A percentile compares a stretch with the other conserved stretches of the same genome.
Conservation (phyloP, 1,284 basidiomycete species). For the Boletus sp. region DNA sequence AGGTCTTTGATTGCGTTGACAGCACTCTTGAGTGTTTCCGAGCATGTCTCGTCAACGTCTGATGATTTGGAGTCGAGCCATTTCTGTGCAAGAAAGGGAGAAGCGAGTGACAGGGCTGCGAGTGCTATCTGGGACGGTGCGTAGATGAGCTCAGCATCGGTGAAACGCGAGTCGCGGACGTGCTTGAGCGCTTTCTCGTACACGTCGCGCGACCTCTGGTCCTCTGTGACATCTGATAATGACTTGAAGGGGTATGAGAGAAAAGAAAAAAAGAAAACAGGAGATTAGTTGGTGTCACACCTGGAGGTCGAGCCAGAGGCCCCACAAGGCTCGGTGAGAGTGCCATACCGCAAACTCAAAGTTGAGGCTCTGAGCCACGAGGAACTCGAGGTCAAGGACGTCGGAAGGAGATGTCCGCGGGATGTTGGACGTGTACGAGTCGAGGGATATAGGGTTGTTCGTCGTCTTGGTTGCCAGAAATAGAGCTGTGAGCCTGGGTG, state of each 20-base stretch:
- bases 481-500: conserved; percentile 82
- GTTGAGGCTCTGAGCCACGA: conserved; percentile 87
- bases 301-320: conserved; percentile 88
- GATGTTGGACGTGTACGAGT: conserved; percentile 77
- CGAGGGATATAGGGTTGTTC: conserved; percentile 86
- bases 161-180: conserved; percentile 74
- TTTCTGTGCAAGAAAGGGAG: conserved; percentile 54
- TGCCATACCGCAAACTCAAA: conserved; percentile 96
- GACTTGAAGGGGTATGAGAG: conserved; percentile 38
- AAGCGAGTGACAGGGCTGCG: conserved; percentile 70
- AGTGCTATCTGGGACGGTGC: conserved; percentile 92
- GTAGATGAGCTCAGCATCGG: conserved; percentile 90
- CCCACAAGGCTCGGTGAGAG: conserved; percentile 85
- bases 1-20: conserved; percentile 54
- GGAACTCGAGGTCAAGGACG: conserved; percentile 91
- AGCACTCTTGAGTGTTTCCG: conserved; percentile 36
- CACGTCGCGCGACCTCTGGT: conserved; percentile 41
- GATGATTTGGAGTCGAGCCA: conserved; percentile 60
- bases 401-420: conserved; percentile 76
- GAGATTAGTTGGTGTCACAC: conserved; percentile 38
- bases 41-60: conserved; percentile 16
- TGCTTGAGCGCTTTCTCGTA: conserved; percentile 61
- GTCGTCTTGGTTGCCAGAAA: conserved; percentile 97
- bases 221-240: conserved; percentile 43
- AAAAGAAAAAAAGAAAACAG: too few relatives aligned